phyloP scores from a whole-genome alignment of 306 rosid species.

The Acacia crassicarpa region DNA sequence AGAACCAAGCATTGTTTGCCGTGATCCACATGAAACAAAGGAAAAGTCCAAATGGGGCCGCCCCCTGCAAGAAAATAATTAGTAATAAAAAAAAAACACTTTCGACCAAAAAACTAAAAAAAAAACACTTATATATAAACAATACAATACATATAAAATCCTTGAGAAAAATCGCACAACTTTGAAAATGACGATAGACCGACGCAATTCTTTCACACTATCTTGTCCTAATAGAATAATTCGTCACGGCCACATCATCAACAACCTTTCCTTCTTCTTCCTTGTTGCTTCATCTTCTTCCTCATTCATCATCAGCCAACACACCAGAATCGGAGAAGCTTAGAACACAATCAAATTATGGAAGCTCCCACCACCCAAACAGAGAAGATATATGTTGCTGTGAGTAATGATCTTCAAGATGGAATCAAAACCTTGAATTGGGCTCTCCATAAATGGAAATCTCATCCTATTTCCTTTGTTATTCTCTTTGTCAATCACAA shows the following conservation, averaged over 20 bases:
- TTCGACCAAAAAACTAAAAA: too few species aligned
- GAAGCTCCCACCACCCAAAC: conserved; percentile 25
- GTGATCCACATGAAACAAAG: too few species aligned
- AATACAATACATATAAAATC: conserved; percentile 25
- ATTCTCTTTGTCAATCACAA: conserved; percentile 56
- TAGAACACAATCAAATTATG: conserved; percentile 34
- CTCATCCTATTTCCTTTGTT: conserved; percentile 65
- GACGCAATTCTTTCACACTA: conserved; percentile 17
- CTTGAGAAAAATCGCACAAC: conserved; percentile 23
- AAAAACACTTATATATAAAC: too few species aligned
- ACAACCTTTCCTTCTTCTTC: background rate
- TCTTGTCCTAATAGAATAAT: background rate
- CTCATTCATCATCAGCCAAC: conserved; percentile 14
- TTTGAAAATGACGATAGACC: conserved; percentile 33
- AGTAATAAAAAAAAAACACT: background rate
- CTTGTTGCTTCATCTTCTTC: background rate
- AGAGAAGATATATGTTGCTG: conserved; percentile 67
- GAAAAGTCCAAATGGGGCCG: conserved; percentile 47
- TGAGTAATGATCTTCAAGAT: conserved; percentile 70
- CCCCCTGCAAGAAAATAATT: conserved; percentile 24
- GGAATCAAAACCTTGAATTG: conserved; percentile 72
- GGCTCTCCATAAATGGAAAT: conserved; percentile 74
- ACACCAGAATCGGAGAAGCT: background rate
- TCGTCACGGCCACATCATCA: background rate
- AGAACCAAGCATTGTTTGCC: too few species aligned